Conservation (phyloP, 2,329 filamentous ascomycete genomes). For the Fusarium solani-melongenae region DNA sequence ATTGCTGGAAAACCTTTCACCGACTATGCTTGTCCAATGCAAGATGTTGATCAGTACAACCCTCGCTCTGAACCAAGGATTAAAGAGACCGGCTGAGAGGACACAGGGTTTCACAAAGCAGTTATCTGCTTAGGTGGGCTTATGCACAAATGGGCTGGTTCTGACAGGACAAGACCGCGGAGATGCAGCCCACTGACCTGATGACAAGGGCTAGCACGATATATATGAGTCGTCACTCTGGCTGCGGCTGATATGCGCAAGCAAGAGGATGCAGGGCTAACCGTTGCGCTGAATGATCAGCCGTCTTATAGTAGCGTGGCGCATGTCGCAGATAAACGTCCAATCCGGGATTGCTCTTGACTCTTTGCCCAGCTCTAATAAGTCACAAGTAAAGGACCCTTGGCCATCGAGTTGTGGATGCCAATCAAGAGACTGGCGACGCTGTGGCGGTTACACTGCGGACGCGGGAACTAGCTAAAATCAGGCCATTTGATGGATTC, state of each 20-base stretch:
- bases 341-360: background rate
- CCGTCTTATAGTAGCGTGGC: background rate
- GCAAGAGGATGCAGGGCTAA: background rate
- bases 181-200: background rate
- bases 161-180: background rate
- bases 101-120: background rate
- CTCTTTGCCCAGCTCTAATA: background rate
- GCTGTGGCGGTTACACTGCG: constrained; percentile 20
- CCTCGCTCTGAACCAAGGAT: too few relatives aligned
- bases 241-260: background rate
- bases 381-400: background rate
- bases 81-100: background rate
- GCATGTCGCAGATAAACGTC: background rate
- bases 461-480: constrained; percentile 9
- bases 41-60: constrained; percentile 8
- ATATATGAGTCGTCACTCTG: background rate
- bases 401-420: background rate
- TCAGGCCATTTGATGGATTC: constrained; percentile 28
- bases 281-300: background rate
- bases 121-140: background rate
- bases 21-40: background rate
- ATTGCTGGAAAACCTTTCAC: background rate
- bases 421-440: background rate
- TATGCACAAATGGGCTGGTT: constrained; percentile 6
- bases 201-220: background rate